Evolutionary conservation across 2,329 filamentous ascomycete species (phyloP), one percentile per base, ranked within the genome.

Genomic region (Colletotrichum filicis): DNA sequence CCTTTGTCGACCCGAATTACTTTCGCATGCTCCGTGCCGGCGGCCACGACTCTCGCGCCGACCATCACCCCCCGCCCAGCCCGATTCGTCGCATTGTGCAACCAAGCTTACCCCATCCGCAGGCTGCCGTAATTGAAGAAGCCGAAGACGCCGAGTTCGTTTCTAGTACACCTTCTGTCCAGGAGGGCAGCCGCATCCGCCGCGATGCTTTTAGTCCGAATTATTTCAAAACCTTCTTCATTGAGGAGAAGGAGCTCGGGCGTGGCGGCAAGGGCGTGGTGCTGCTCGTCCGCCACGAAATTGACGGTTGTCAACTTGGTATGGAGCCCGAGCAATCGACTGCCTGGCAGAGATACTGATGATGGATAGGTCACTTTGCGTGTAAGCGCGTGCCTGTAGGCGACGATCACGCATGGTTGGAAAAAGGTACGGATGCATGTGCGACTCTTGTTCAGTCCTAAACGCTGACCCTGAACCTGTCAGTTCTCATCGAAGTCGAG

Each of bases 341-440:
- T 32, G 4, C 2, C 14, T 14, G 7, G n/a, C 11, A 7, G 35
- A 49, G 52, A 52, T 53, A 30, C 78, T 80, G 55, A 61, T 59
- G 22, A 11, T 26, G 30, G 8, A 55, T 26, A 78, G 78, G 97
- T 1, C 90, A 97, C 75, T 99, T 97, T 82, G 97, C 97, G 14
- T 99, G 97, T 87, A 99, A 99, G 83, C 91, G 97, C 58, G 95
- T 99, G 0, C 97, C 97, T 0, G 97, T 99, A 4, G 94, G 97
- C 16, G 93, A 99, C 79, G 94, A 98, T 78, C 96, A 98, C 79
- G 91, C 92, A 74, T 98, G 97, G 97, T 86, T 99, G 16, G 95
- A 98, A 82, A 98, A 98, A 83, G 92, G 78, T 77, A 46, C 16
- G 59, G 5, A 6, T 19, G 16, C 32, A 6, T 16, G 53, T 55